Evolutionary conservation across 768 basidiomycete genomes (phyloP).

Genomic region (Dentipellis fragilis): DNA sequence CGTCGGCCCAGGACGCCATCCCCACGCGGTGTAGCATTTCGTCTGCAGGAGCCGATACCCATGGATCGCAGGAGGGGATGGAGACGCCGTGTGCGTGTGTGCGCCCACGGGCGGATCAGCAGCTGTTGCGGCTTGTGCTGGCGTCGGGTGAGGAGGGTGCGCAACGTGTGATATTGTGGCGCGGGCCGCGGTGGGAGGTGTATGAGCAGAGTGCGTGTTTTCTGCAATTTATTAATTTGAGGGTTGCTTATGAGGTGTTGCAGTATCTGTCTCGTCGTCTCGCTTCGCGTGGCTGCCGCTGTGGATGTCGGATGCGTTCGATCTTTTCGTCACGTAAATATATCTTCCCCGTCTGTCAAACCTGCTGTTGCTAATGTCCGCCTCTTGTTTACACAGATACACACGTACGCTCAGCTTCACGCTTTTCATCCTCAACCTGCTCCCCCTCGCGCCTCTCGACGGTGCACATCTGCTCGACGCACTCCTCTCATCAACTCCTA

Average conservation of each 20-base stretch:
- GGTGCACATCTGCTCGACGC: slow-evolving; percentile 48
- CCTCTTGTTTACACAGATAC: slow-evolving; percentile 52
- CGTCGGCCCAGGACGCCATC: slow-evolving; percentile 17
- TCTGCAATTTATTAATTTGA: no score
- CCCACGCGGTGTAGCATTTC: no score
- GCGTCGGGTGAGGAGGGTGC: slow-evolving; percentile 9
- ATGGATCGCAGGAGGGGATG: no score
- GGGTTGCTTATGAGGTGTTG: no score
- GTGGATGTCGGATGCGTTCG: slow-evolving; percentile 27
- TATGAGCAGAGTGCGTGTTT: slow-evolving; percentile 50
- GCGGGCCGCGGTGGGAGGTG: slow-evolving; percentile 56
- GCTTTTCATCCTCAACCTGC: slow-evolving; percentile 72
- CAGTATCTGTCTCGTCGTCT: slow-evolving; percentile 38
- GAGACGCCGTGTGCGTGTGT: slow-evolving; percentile 40
- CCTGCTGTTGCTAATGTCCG: no score
- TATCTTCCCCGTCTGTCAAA: no score
- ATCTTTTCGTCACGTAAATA: slow-evolving; percentile 50
- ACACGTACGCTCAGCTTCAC: slow-evolving; percentile 60
- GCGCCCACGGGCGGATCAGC: slow-evolving; percentile 35
- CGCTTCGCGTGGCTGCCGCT: slow-evolving; percentile 29
- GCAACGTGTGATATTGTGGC: slow-evolving; percentile 53
- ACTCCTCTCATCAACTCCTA: slow-evolving; percentile 6
- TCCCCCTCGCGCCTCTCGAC: slow-evolving; percentile 66
- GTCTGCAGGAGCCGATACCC: no score
- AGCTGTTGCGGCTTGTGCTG: slow-evolving; percentile 48